Evolutionary conservation across 2,329 filamentous ascomycete species (phyloP), one percentile per base, ranked within the genome.

Genomic region (Xylaria sp.): DNA sequence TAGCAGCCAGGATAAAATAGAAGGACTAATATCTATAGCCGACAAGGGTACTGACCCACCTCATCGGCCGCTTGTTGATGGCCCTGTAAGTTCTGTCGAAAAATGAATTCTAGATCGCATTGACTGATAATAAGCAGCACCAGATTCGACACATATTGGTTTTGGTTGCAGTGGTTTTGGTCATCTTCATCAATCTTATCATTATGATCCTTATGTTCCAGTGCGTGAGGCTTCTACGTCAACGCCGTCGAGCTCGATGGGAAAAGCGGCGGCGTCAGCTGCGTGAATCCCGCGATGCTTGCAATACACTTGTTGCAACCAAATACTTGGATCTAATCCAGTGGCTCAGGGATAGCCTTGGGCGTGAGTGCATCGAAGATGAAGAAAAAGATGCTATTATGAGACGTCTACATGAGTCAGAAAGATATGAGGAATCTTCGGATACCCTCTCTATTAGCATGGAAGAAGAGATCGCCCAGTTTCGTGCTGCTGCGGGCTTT

Each of bases 381-480:
- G 77, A 79, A 62, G 81, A 82, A 71, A 81, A 82, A 73, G 75
- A 79, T 44, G 75, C 75, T 10, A 76, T 79, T 45, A 66, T 78
- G 64, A 67, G 72, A 63, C 65, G 69, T 31, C 5, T 75, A 47
- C 68, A 73, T 33, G 67, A 70, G 17, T 66, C 70, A 6, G 73
- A 75, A 27, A 71, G 63, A 20, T 74, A 76, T 42, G 71, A 79
- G n/a, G 74, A 73, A 36, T 65, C 63, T 38, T 65, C 63, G 7
- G 73, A 75, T 58, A 55, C 72, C 71, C 45, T 76, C 17, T 76
- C 75, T 31, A 76, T 74, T 11, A 81, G 81, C 2, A 82, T 85
- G 80, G 81, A 83, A 69, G 79, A 84, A 70, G 83, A 85, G 71
- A 80, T 86, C 68, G 80, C 82, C 2, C 77, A 81, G 55, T 83